Percentiles rank a stretch among this genome's conserved stretches.
phyloP scores from a whole-genome alignment of 805 yeast species.

The Starmerella floris region DNA sequence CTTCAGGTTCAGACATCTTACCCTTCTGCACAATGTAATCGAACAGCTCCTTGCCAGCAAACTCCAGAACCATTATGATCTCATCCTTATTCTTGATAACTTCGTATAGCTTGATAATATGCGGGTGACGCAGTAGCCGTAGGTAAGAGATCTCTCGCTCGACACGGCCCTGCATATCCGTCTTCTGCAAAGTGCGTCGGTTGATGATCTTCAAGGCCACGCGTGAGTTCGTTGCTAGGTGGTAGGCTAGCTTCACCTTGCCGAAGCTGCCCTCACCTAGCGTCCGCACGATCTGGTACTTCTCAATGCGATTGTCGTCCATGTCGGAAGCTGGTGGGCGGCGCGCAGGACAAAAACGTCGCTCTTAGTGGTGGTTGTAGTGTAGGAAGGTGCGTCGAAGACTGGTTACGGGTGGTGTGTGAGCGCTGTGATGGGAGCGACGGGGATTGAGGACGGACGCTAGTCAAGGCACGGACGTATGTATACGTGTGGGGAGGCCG shows the following conservation, averaged over 20 bases:
- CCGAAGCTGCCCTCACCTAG: conserved; percentile 96
- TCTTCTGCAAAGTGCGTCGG: conserved; percentile 78
- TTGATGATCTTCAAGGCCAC: conserved; percentile 91
- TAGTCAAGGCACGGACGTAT: too few species aligned
- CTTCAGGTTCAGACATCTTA: conserved; percentile 82
- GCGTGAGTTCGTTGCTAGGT: conserved; percentile 76
- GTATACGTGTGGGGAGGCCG: too few species aligned
- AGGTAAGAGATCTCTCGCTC: conserved; percentile 89
- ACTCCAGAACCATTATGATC: conserved; percentile 93
- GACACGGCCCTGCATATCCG: conserved; percentile 93
- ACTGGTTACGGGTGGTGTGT: too few species aligned
- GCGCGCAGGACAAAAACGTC: too few species aligned
- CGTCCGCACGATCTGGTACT: conserved; percentile 83
- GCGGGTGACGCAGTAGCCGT: conserved; percentile 82
- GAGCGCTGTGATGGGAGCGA: too few species aligned
- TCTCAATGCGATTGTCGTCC: conserved; percentile 49
- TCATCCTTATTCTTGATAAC: conserved; percentile 92
- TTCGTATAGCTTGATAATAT: conserved; percentile 87
- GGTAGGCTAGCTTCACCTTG: conserved; percentile 83
- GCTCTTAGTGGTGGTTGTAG: too few species aligned
- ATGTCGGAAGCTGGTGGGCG: too few species aligned
- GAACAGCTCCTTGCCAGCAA: conserved; percentile 89
- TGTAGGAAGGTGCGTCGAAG: too few species aligned
- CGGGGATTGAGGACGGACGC: too few species aligned
- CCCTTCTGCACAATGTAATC: conserved; percentile 93